phyloP scores from a whole-genome alignment of 2,329 filamentous ascomycete genomes.

The Neoarthrinium moseri region DNA sequence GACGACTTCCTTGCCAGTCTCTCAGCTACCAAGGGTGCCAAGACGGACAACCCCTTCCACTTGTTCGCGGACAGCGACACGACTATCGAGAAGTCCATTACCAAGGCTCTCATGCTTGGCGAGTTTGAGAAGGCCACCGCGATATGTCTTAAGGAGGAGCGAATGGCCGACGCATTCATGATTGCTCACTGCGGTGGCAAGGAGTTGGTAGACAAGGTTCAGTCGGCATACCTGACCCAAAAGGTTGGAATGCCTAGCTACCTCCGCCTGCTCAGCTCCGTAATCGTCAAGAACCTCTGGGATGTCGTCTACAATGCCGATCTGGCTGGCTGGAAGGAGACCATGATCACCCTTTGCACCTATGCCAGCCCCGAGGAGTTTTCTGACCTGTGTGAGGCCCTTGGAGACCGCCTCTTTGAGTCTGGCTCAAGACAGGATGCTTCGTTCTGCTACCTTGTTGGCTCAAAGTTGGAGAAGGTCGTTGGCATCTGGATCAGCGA shows the following conservation, averaged over 20 bases:
- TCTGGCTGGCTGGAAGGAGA: conserved; percentile 91
- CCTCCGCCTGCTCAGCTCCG: conserved; percentile 82
- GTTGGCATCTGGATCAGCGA: conserved; percentile 92
- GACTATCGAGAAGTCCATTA: conserved; percentile 81
- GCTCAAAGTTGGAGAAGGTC: conserved; percentile 96
- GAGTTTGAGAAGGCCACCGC: conserved; percentile 89
- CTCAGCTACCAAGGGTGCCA: conserved; percentile 84
- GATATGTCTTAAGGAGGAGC: conserved; percentile 82
- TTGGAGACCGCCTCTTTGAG: conserved; percentile 88
- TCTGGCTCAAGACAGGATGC: conserved; percentile 80
- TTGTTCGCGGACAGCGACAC: conserved; percentile 84
- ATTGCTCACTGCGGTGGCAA: conserved; percentile 96
- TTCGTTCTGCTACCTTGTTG: conserved; percentile 93
- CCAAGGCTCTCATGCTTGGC: conserved; percentile 82
- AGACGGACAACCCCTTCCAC: conserved; percentile 92
- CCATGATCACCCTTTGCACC: conserved; percentile 93
- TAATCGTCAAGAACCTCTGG: conserved; percentile 96
- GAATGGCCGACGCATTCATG: conserved; percentile 94
- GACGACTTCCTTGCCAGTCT: conserved; percentile 87
- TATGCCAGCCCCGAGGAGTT: conserved; percentile 92
- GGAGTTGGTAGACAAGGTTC: conserved; percentile 89
- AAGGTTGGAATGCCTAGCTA: conserved; percentile 87
- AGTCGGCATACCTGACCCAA: conserved; percentile 83
- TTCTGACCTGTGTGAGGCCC: conserved; percentile 88
- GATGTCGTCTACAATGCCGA: conserved; percentile 97